Evolutionary conservation across 768 basidiomycete species (phyloP), one percentile per base, ranked within the genome.

Genomic region (Mycena capillaripes): DNA sequence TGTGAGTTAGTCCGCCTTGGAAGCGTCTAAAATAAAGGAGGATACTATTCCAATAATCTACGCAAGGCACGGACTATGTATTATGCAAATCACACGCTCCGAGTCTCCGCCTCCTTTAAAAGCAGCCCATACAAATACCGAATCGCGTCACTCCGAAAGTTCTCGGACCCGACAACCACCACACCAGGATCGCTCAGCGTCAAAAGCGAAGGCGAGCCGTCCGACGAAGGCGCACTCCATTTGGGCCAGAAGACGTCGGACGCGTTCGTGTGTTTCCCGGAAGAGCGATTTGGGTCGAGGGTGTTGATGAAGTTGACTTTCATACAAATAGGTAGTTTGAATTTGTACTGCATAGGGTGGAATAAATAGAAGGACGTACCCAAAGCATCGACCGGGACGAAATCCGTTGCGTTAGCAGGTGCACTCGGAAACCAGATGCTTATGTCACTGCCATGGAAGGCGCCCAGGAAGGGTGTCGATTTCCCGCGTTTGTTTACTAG

Each of bases 401-500:
- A 23, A 36, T 65, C 70, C 2, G 53, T 55, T 9, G 65, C 11
- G 4, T 59, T 59, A 14, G 32, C n/a, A 7, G 44, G 14, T 1
- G n/a, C n/a, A n/a, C n/a, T n/a, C n/a, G 64, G 53, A 23, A 68
- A 67, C 46, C 56, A 72, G 8, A 70, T 55, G 29, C 46, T 30
- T 9, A 67, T 25, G 56, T 78, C 73, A 53, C 69, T 63, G 16
- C 44, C 58, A 53, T 78, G 77, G 29, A 52, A 58, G 0, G 79
- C 58, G 2, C 80, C 79, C 8, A 79, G 57, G 5, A 64, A 10
- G 0, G 66, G 66, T 3, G 60, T 68, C 16, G 58, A 44, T 27
- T 72, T 73, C 2, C 40, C 55, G 6, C 66, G 66, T 19, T 73
- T 73, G 58, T 42, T 59, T 8, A 73, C 72, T 73, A n/a, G 34